Evolutionary conservation across 768 basidiomycete genomes (phyloP).

Genomic region (Panaeolus cyanescens): DNA sequence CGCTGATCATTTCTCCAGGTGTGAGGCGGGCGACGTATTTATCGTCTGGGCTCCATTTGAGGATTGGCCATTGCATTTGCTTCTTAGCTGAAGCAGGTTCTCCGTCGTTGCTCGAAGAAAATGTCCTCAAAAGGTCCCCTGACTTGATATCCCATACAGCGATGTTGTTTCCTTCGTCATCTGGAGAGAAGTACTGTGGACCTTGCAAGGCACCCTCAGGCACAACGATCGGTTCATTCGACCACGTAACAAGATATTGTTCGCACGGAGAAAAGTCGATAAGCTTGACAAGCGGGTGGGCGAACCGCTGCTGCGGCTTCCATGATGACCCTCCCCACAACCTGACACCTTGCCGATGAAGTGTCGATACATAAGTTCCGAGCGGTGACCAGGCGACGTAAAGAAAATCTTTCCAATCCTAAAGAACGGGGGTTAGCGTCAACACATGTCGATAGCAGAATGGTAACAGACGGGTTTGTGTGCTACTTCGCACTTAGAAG

Average conservation of each 20-base stretch:
- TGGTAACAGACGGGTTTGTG: conserved; percentile 66
- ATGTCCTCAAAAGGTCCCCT: conserved; percentile 89
- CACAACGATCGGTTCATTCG: conserved; percentile 88
- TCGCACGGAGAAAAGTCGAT: conserved; percentile 98
- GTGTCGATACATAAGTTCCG: conserved; percentile 92
- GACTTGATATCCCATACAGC: conserved; percentile 99
- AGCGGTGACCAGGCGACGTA: conserved; percentile 97
- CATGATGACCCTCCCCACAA: conserved; percentile 95
- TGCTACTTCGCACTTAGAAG: conserved; percentile 81
- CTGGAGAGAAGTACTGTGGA: conserved; percentile 83
- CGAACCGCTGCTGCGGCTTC: conserved; percentile 87
- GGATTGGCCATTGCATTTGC: conserved; percentile 90
- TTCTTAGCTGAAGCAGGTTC: conserved; percentile 66
- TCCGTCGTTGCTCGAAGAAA: conserved; percentile 64
- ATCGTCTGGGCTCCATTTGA: conserved; percentile 98
- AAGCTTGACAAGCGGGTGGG: conserved; percentile 92
- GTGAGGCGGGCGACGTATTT: conserved; percentile 90
- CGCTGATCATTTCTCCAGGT: conserved; percentile 91
- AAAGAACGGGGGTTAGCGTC: conserved; percentile 11
- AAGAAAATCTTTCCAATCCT: conserved; percentile 94
- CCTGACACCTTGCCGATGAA: conserved; percentile 94
- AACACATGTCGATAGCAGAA: conserved; percentile 6
- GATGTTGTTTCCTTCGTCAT: conserved; percentile 95
- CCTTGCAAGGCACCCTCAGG: conserved; percentile 81
- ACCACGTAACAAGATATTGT: conserved; percentile 97